Base-by-base conservation (phyloP, 2,329 filamentous ascomycete genomes). In the Claviceps sp. region DNA sequence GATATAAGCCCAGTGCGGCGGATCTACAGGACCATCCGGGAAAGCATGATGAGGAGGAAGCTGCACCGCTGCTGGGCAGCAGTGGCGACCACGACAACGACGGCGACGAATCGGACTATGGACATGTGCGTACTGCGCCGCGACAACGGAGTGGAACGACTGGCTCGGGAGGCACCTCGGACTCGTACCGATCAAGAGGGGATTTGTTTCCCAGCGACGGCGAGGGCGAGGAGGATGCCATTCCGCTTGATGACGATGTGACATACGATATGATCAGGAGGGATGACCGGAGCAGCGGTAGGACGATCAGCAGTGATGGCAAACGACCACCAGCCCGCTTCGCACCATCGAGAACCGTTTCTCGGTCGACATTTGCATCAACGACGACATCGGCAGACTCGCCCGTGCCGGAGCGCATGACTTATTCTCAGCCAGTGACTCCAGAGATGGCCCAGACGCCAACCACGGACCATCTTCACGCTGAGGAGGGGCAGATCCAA, bases 171-270 rank as follows among this genome's bases (percentile, higher is more conserved):
- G 84, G 84, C 57, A 95, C 90, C 1, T 85, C 82, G 30, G 89
- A 91, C 63, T 95, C 90, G 5, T 82, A 86, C 57, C 85, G 90
- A 60, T 95, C 89, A 11, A 76, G 91, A 47, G 89, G 89, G 2
- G 91, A 97, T 67, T 72, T 97, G 13, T 93, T 96, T 58, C 88
- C 88, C 0, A 95, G 89, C 60, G 89, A 95, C 56, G 80, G 77
- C 47, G 81, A 84, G 61, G 88, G 90, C 50, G 88, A 94, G 56
- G 90, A 95, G 65, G 91, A 97, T 67, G 91, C 91, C 1, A 81
- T 95, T n/a, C 87, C 89, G 13, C 70, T 97, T 18, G 88, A 91
- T 60, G 91, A 96, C 63, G 90, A 96, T 62, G 94, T 97, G 60
- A 87, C 89, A 2, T 83, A 95, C 64, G 81, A 83, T 3, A 74